Evolutionary conservation across 108 stramenopile genomes (phyloP).

Genomic region (Aurantiochytrium sp.): DNA sequence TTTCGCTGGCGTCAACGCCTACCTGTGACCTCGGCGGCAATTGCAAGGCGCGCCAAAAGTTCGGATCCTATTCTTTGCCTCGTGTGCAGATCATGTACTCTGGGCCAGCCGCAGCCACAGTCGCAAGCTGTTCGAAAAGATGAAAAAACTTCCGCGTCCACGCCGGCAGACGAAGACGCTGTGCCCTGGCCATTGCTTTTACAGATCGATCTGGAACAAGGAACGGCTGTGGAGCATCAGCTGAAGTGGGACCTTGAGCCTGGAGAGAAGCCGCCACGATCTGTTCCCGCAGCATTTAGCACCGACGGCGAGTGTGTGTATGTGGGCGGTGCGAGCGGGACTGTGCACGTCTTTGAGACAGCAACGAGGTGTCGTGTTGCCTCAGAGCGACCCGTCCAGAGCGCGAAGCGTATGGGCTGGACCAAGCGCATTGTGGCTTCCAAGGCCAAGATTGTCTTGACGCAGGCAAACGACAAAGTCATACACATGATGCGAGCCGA

Average conservation of each 20-base stretch:
- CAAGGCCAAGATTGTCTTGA: not conserved
- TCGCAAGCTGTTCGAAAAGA: not conserved
- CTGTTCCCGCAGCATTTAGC: not conserved
- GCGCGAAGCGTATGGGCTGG: not conserved
- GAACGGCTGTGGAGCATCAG: not conserved
- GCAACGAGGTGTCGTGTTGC: not conserved
- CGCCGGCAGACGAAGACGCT: not conserved
- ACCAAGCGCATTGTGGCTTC: not conserved
- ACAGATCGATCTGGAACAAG: not conserved
- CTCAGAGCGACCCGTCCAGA: not conserved
- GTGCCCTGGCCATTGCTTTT: not conserved
- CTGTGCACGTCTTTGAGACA: not conserved
- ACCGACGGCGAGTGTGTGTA: not conserved
- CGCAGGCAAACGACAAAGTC: not conserved
- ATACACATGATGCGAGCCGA: not conserved
- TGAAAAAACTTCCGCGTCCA: not conserved
- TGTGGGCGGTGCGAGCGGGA: not conserved
- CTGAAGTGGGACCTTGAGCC: not conserved
- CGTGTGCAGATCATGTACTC: no score
- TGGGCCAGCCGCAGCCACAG: no score
- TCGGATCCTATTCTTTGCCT: no score
- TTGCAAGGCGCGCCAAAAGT: no score
- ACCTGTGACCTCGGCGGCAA: not conserved
- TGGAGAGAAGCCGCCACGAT: not conserved
- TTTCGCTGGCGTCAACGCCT: not conserved